Conservation (phyloP, 176 grass and related monocot species). For the Aechmea fasciata region DNA sequence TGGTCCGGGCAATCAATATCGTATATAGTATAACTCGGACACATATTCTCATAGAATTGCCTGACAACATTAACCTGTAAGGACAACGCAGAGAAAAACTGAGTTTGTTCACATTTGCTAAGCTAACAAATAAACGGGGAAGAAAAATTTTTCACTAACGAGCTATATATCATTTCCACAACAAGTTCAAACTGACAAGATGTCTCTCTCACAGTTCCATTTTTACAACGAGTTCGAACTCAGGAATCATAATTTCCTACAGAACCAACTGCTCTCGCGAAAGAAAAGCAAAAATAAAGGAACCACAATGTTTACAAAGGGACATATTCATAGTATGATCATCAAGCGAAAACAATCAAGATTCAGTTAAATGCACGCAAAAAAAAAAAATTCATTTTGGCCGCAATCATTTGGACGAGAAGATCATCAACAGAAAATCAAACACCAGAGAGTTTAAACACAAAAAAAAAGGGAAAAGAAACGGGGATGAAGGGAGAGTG, state of each 20-base stretch:
- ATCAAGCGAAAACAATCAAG: too few species aligned
- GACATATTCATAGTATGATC: too few species aligned
- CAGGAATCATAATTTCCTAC: too few species aligned
- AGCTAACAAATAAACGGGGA: background rate
- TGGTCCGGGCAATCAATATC: constrained; percentile 84
- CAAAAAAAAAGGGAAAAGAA: background rate
- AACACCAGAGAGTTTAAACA: background rate
- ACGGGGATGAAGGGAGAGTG: background rate
- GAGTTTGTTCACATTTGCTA: background rate
- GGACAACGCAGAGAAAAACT: constrained; percentile 9
- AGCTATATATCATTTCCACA: background rate
- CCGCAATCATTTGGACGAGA: background rate
- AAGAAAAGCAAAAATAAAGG: too few species aligned
- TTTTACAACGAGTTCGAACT: too few species aligned
- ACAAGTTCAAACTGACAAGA: too few species aligned
- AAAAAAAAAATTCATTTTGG: background rate
- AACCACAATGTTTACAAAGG: too few species aligned
- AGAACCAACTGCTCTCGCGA: too few species aligned
- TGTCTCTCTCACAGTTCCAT: too few species aligned
- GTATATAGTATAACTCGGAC: constrained; percentile 61
- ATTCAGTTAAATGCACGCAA: background rate
- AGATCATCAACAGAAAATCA: background rate
- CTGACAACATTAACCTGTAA: constrained; percentile 69
- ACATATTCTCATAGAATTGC: constrained; percentile 91
- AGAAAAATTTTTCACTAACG: background rate